Evolutionary conservation across 768 basidiomycete species (phyloP).

Genomic region (Coprinopsis cinerea): DNA sequence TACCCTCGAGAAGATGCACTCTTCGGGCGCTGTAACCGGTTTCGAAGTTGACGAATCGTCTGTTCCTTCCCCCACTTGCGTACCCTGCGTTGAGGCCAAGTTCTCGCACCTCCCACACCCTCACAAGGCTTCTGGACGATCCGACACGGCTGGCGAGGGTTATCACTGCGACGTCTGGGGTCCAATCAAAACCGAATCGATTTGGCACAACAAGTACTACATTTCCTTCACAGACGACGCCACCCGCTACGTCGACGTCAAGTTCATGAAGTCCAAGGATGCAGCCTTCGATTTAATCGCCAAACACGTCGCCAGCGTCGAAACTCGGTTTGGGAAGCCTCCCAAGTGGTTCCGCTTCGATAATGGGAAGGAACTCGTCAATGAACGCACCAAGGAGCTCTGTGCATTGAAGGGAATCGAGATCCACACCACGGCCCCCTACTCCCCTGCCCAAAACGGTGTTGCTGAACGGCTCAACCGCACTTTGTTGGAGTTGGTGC

Average conservation of each 20-base stretch:
- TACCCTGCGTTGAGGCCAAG: constrained; percentile 31
- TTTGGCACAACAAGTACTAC: constrained; percentile 21
- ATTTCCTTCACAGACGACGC: too few species aligned
- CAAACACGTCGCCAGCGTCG: neutral
- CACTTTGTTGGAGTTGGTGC: constrained; percentile 3
- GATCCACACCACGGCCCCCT: constrained; percentile 26
- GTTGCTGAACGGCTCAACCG: constrained; percentile 25
- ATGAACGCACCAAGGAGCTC: constrained; percentile 18
- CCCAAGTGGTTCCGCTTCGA: constrained; percentile 14
- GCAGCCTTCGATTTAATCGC: constrained; percentile 5
- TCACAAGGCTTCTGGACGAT: constrained; percentile 19
- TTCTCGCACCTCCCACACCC: constrained; percentile 25
- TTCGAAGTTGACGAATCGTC: constrained; percentile 14
- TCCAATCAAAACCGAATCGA: constrained; percentile 18
- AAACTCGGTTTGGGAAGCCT: constrained; percentile 1
- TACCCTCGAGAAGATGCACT: constrained; percentile 15
- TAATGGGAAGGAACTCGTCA: constrained; percentile 28
- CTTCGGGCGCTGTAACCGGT: constrained; percentile 16
- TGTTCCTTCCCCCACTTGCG: constrained; percentile 19
- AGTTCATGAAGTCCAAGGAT: constrained; percentile 15
- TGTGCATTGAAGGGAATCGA: constrained; percentile 21
- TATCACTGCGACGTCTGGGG: constrained; percentile 27
- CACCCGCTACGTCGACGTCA: constrained; percentile 13
- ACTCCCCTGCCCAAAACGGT: constrained; percentile 34
- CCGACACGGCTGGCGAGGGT: constrained; percentile 16